A percentile compares a stretch with the other conserved stretches of the same genome.
Conservation (phyloP, 2,329 filamentous ascomycete species). For the Seiridium cupressi region DNA sequence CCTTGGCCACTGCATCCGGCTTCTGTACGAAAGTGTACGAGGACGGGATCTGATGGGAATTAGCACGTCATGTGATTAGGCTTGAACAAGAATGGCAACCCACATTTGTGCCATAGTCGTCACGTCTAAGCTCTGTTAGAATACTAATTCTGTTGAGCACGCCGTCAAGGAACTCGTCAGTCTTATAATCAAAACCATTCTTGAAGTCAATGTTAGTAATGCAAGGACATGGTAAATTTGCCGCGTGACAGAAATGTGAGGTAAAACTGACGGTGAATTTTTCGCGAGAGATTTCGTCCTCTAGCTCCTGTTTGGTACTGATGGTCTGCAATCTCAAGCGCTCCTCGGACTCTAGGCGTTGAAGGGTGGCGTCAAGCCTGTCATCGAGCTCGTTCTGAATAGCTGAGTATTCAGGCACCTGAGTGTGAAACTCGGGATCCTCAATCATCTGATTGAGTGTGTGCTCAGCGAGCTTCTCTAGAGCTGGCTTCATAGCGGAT, state of each 20-base stretch:
- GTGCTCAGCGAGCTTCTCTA: conserved; percentile 64
- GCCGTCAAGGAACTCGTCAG: conserved; percentile 26
- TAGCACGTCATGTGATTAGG: neutral
- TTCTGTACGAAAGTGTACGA: conserved; percentile 22
- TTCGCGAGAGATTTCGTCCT: conserved; percentile 37
- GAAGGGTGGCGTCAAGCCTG: conserved; percentile 31
- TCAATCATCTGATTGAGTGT: conserved; percentile 56
- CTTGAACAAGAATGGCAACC: conserved; percentile 12
- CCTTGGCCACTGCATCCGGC: conserved; percentile 17
- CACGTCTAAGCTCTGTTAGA: conserved; percentile 22
- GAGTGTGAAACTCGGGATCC: conserved; percentile 50
- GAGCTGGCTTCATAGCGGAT: conserved; percentile 60
- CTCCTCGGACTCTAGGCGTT: conserved; percentile 27
- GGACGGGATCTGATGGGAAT: conserved; percentile 20
- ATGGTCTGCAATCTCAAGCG: conserved; percentile 28
- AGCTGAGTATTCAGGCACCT: conserved; percentile 50
- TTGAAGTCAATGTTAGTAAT: conserved; percentile 18
- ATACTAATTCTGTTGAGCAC: conserved; percentile 24
- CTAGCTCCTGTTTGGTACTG: conserved; percentile 29
- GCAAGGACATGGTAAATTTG: conserved; percentile 1
- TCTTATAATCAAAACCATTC: conserved; percentile 24
- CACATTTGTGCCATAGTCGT: conserved; percentile 23
- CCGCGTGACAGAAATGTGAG: conserved; percentile 12
- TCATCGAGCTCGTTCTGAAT: conserved; percentile 51
- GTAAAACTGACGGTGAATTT: conserved; percentile 35